Percentiles rank a stretch among this genome's conserved stretches.
Conservation (phyloP, 768 basidiomycete genomes). For the Boletus sp. region DNA sequence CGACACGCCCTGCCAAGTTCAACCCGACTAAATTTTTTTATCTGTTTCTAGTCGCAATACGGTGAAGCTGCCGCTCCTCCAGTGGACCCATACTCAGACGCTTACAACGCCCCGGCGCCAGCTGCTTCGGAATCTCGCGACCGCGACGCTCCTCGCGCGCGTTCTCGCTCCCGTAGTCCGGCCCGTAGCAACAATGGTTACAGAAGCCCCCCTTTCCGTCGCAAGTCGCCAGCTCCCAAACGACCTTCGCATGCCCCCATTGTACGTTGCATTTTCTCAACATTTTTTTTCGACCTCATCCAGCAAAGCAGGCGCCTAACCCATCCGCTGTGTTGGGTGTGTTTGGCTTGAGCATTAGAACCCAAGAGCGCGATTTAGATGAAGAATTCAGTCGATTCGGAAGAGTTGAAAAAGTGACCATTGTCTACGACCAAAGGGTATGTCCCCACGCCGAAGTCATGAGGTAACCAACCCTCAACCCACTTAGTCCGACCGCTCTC, state of each 20-base stretch:
- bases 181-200: slow-evolving; percentile 51
- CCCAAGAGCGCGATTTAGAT: slow-evolving; percentile 89
- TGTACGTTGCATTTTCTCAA: slow-evolving; percentile 44
- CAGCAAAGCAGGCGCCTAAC: slow-evolving; percentile 71
- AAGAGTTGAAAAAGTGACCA: slow-evolving; percentile 90
- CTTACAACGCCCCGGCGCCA: slow-evolving; percentile 66
- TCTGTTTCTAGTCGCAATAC: slow-evolving; percentile 48
- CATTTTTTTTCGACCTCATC: slow-evolving; percentile 32
- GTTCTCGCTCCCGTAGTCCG: slow-evolving; percentile 76
- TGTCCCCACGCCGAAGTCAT: slow-evolving; percentile 26
- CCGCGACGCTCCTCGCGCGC: slow-evolving; percentile 59
- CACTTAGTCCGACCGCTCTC: slow-evolving; percentile 84
- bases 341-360: slow-evolving; percentile 97
- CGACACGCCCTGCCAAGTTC: slow-evolving; percentile 3
- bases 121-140: slow-evolving; percentile 46
- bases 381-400: slow-evolving; percentile 91
- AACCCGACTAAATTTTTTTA: background rate
- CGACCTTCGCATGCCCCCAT: slow-evolving; percentile 71
- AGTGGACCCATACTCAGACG: slow-evolving; percentile 81
- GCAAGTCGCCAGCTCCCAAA: slow-evolving; percentile 59
- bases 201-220: slow-evolving; percentile 56
- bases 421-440: slow-evolving; percentile 96
- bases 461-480: slow-evolving; percentile 19
- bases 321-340: slow-evolving; percentile 90
- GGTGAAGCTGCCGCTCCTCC: slow-evolving; percentile 55